phyloP scores from a whole-genome alignment of 2,329 filamentous ascomycete species.

The Lecanicillium sp. region DNA sequence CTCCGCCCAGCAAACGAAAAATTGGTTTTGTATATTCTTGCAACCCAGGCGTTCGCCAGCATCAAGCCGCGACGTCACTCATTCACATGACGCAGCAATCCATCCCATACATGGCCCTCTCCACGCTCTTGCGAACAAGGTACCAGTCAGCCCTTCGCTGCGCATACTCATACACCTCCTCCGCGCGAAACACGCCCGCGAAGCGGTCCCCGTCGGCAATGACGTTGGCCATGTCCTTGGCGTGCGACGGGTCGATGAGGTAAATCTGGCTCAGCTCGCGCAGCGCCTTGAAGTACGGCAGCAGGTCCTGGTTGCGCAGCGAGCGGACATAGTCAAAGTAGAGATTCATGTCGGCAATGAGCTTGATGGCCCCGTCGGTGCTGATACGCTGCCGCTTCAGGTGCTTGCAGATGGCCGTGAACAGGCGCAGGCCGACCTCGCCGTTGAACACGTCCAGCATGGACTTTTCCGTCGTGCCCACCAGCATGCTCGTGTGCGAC shows the following conservation, averaged over 20 bases:
- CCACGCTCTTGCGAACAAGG: conserved; percentile 76
- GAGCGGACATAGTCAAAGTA: conserved; percentile 81
- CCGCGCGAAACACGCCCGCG: conserved; percentile 83
- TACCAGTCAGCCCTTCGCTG: conserved; percentile 95
- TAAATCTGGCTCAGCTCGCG: conserved; percentile 93
- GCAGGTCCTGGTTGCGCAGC: conserved; percentile 73
- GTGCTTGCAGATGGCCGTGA: conserved; percentile 90
- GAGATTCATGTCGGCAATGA: conserved; percentile 94
- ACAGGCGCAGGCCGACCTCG: conserved; percentile 89
- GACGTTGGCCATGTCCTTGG: conserved; percentile 90
- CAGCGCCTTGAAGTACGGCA: conserved; percentile 85
- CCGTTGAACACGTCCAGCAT: conserved; percentile 98
- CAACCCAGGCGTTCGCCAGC: too few species aligned
- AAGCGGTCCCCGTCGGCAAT: conserved; percentile 91
- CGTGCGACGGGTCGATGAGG: conserved; percentile 73
- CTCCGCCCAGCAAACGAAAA: too few species aligned
- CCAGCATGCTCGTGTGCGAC: conserved; percentile 85
- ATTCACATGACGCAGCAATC: conserved; percentile 81
- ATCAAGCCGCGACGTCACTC: too few species aligned
- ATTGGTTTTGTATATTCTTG: too few species aligned
- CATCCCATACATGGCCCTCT: conserved; percentile 94
- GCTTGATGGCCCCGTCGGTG: conserved; percentile 78
- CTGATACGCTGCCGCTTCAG: conserved; percentile 92
- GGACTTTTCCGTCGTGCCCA: conserved; percentile 92
- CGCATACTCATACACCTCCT: conserved; percentile 97